Percentiles rank a stretch among this genome's conserved stretches.
Evolutionary conservation across 108 stramenopile species (phyloP).

Genomic region (Nitzschia sp.): DNA sequence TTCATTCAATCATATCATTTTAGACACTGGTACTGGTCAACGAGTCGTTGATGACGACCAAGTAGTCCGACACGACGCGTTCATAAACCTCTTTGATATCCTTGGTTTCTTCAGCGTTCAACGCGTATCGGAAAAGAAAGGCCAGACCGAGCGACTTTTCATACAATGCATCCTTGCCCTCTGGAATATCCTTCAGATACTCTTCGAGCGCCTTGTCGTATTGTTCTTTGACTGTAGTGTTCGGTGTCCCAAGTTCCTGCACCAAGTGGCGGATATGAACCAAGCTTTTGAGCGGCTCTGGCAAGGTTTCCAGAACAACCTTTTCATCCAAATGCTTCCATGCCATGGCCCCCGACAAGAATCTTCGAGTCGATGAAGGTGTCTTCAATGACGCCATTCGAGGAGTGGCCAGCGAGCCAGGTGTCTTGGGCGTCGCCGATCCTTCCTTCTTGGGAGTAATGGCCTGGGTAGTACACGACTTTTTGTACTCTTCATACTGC

Average conservation of each 20-base stretch:
- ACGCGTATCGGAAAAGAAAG: slow-evolving; percentile 23
- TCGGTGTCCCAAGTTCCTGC: slow-evolving; percentile 10
- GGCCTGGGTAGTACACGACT: slow-evolving; percentile 19
- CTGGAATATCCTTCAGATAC: slow-evolving; percentile 18
- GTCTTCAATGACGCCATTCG: neutral
- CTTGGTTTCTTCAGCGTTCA: slow-evolving; percentile 13
- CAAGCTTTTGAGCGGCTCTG: slow-evolving; percentile 18
- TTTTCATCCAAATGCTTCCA: slow-evolving; percentile 36
- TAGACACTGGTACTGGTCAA: no score
- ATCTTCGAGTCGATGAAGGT: neutral
- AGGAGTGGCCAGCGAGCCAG: neutral
- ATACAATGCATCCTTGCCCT: slow-evolving; percentile 2
- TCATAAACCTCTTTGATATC: slow-evolving; percentile 23
- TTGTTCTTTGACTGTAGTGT: neutral
- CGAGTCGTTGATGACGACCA: neutral
- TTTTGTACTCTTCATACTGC: slow-evolving; percentile 22
- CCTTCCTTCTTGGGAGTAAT: slow-evolving; percentile 17
- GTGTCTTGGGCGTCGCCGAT: slow-evolving; percentile 8
- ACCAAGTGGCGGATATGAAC: slow-evolving; percentile 24
- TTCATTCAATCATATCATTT: no score
- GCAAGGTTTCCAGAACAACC: slow-evolving; percentile 5
- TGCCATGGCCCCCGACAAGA: neutral
- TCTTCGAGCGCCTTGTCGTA: slow-evolving; percentile 15
- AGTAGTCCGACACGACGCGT: slow-evolving; percentile 2
- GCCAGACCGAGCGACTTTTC: slow-evolving; percentile 8